A percentile compares a stretch with the other conserved stretches of the same genome.
These are phyloP conservation scores for Penicillium psychrosexuale DNA, from an alignment of 2,329 filamentous ascomycete genomes.

Conservation along the genomic window DNA sequence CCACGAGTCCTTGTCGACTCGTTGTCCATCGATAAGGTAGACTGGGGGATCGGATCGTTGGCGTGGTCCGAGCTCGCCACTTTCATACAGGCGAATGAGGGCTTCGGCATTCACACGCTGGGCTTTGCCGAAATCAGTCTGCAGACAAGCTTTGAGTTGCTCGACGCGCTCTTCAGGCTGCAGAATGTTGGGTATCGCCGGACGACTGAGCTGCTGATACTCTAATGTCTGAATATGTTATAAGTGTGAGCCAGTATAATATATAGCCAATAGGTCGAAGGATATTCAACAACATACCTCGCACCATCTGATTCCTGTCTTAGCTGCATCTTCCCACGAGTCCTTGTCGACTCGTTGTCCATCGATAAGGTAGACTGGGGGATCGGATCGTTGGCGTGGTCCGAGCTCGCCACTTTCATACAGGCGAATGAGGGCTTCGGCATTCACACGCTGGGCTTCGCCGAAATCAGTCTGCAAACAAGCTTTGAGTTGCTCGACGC, in stretches of 20 bases:
- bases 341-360: neutral
- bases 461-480: neutral
- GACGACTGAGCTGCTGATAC: no score
- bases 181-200: neutral
- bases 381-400: neutral
- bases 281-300: neutral
- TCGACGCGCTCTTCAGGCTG: neutral
- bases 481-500: neutral
- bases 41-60: neutral
- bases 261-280: neutral
- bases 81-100: neutral
- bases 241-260: neutral
- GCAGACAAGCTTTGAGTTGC: neutral
- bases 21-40: neutral
- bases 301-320: neutral
- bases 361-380: neutral
- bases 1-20: neutral
- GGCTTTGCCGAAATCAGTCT: neutral
- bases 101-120: neutral
- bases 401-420: neutral
- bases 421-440: neutral
- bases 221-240: neutral
- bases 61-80: neutral
- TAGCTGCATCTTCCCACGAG: neutral
- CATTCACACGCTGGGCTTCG: neutral